Base-by-base conservation (phyloP, 2,329 filamentous ascomycete genomes). In the Aspergillus thermomutatus region DNA sequence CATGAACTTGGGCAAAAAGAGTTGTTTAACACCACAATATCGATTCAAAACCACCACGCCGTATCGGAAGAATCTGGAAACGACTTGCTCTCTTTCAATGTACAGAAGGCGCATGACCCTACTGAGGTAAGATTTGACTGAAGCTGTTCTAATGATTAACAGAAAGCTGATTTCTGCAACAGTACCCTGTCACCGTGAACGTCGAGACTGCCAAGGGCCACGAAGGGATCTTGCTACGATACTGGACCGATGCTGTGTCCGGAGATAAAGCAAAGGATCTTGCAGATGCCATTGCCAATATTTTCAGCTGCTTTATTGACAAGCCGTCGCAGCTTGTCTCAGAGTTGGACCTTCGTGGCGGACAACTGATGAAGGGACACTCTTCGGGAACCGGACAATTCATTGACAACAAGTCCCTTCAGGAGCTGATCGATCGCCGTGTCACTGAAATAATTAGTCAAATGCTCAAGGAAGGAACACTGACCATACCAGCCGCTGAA, bases 21-120 rank as follows among this genome's bases (percentile, higher is more conserved):
- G 17, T 65, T 78, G 1, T 78, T 78, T 59, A 77, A 78, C 57
- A 77, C 75, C 3, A 73, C 70, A 0, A 64, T 77, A 6, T 76
- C 75, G 1, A 75, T 77, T 34, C 75, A 77, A 34, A 75, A 72
- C 52, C 67, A 72, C 51, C 67, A 70, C 37, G 64, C 65, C 1
- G 61, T 59, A 28, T 61, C 64, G 2, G 65, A 64, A 17, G 60
- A 58, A 19, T 53, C 59, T 5, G 61, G 66, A 46, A 58, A 70
- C 1, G 63, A 66, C 19, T 62, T 63, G 3, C 54, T 76, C 21
- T 62, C 64, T 0, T 75, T 75, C 49, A 64, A 71, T 8, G 55
- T 68, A 4, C 59, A 69, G 43, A 65, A 69, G 51, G 69, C 67
- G 27, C 62, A 75, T 49, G 74, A 76, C 53, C 73, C 74, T 11